Evolutionary conservation across 1,284 basidiomycete genomes (phyloP).

Genomic region (Sphaerobolus stellatus): DNA sequence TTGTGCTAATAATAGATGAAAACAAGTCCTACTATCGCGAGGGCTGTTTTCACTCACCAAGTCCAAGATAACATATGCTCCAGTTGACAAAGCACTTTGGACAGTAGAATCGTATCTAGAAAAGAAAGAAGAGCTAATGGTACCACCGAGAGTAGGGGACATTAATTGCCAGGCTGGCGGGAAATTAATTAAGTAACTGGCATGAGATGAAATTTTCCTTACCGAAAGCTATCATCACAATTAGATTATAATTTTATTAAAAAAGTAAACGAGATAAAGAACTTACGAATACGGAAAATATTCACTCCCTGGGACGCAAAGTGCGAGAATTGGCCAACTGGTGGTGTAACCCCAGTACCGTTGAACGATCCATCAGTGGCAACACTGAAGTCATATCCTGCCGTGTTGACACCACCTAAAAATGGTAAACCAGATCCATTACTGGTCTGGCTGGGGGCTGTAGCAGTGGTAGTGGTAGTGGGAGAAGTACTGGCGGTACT

Average conservation of each 20-base stretch:
- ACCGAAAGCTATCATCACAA: conserved; percentile 1
- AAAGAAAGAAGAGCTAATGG: conserved; percentile 47
- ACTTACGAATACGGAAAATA: conserved; percentile 45
- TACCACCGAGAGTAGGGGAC: conserved; percentile 47
- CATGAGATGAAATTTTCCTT: conserved; percentile 25
- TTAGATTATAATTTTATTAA: too few relatives aligned
- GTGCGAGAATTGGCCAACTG: conserved; percentile 42
- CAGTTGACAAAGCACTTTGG: conserved; percentile 45
- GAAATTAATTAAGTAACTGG: conserved; percentile 27
- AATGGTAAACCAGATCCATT: conserved; percentile 23
- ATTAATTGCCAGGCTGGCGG: conserved; percentile 53
- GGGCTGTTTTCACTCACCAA: conserved; percentile 17
- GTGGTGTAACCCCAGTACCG: conserved; percentile 37
- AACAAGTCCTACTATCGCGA: not conserved
- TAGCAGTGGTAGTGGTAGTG: not conserved
- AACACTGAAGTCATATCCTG: conserved; percentile 51
- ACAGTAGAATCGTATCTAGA: conserved; percentile 47
- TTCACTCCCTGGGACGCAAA: conserved; percentile 47
- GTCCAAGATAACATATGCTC: conserved; percentile 54
- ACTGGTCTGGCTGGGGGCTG: conserved; percentile 16
- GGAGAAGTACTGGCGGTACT: conserved; percentile 12
- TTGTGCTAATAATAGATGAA: conserved; percentile 37
- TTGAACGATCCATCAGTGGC: conserved; percentile 45
- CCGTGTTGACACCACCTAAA: conserved; percentile 48
- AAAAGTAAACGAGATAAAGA: too few relatives aligned